Evolutionary conservation across 192 early-diverging fungal genomes (phyloP).

Genomic region (Coemansia sp.): DNA sequence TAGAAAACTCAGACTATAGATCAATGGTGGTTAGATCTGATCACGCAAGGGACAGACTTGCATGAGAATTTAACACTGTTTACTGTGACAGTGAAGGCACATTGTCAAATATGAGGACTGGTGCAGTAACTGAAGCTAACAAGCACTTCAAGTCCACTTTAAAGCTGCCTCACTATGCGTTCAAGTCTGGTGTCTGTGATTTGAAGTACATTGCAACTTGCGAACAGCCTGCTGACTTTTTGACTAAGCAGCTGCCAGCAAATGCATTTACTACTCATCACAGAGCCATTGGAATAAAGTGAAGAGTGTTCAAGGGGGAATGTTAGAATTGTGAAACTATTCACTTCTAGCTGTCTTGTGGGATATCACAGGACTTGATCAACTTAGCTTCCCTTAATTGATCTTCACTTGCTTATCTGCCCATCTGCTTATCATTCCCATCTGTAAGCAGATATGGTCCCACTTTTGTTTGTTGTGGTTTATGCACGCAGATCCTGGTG

Average conservation of each 20-base stretch:
- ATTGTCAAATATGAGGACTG: not conserved
- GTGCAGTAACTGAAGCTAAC: not conserved
- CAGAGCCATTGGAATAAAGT: constrained; percentile 2
- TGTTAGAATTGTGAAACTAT: not conserved
- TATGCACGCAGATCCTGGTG: too few species aligned
- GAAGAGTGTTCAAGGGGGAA: not conserved
- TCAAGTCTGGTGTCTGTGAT: not conserved
- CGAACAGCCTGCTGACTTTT: constrained; percentile 14
- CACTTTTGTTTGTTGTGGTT: too few species aligned
- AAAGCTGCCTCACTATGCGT: not conserved
- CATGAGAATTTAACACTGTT: too few species aligned
- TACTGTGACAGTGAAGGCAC: not conserved
- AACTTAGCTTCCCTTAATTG: too few species aligned
- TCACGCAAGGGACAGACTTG: too few species aligned
- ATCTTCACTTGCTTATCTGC: too few species aligned
- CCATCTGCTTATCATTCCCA: too few species aligned
- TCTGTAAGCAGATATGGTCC: too few species aligned
- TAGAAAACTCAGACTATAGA: too few species aligned
- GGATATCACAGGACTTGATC: too few species aligned
- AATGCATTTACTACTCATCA: not conserved
- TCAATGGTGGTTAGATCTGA: too few species aligned
- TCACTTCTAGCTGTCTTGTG: not conserved
- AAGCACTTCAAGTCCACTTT: not conserved
- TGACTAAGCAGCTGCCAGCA: constrained; percentile 12
- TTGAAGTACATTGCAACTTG: constrained; percentile 12